Evolutionary conservation across 164 flowering plant genomes (phyloP).

Genomic region (Magnolia officinalis): DNA sequence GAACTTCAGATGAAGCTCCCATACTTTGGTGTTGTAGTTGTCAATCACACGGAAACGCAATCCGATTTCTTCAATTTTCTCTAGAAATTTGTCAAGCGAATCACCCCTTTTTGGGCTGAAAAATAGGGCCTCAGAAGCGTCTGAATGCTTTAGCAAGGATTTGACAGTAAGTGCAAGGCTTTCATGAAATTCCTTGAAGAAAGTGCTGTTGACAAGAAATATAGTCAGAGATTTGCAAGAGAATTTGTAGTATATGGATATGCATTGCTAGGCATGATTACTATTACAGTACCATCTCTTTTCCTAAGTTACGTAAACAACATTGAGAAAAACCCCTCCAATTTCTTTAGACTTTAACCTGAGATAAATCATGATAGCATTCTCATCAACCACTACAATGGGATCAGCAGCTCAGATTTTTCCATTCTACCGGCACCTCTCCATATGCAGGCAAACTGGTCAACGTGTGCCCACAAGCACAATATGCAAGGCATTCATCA

Average conservation of each 20-base stretch:
- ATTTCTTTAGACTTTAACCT: too few relatives aligned
- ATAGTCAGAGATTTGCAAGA: conserved; percentile 2
- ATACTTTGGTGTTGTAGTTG: conserved; percentile 59
- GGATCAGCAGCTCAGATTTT: too few relatives aligned
- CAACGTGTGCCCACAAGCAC: too few relatives aligned
- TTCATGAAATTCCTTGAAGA: conserved; percentile 79
- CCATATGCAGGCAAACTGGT: too few relatives aligned
- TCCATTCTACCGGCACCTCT: too few relatives aligned
- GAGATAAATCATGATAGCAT: too few relatives aligned
- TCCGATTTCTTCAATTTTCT: conserved; percentile 43
- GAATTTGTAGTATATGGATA: not conserved
- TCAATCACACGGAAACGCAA: conserved; percentile 50
- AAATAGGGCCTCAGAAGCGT: conserved; percentile 67
- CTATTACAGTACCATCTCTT: not conserved
- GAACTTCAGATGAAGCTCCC: conserved; percentile 50
- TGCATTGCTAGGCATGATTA: not conserved
- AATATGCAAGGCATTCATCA: too few relatives aligned
- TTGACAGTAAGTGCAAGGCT: conserved; percentile 65
- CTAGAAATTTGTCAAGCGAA: conserved; percentile 69
- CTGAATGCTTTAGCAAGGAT: conserved; percentile 42
- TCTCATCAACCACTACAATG: too few relatives aligned
- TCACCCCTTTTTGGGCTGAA: conserved; percentile 81
- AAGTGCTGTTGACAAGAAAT: conserved; percentile 59
- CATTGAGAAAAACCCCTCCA: not conserved
- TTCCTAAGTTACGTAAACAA: not conserved